Percentiles rank a stretch among this genome's conserved stretches.
phyloP scores from a whole-genome alignment of 306 rosid genomes.

The Quercus cerris region DNA sequence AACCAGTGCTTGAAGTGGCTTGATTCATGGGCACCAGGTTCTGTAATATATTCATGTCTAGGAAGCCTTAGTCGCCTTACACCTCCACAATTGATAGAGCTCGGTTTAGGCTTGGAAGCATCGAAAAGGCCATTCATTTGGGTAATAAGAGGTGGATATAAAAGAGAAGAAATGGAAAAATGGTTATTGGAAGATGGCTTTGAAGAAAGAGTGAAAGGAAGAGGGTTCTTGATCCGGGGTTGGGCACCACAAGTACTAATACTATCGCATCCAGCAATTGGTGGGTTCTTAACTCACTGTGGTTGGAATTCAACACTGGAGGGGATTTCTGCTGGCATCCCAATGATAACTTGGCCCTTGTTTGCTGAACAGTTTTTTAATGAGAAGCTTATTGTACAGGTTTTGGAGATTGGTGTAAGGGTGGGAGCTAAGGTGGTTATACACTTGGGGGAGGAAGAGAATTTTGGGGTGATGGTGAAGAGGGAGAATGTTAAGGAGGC shows the following conservation, averaged over 20 bases:
- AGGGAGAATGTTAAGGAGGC: conserved; percentile 34
- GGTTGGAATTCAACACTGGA: conserved; percentile 74
- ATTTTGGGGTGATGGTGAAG: conserved; percentile 38
- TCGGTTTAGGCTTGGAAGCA: conserved; percentile 57
- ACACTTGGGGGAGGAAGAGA: conserved; percentile 40
- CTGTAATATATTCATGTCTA: conserved; percentile 55
- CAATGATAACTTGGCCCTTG: conserved; percentile 63
- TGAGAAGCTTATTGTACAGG: not conserved
- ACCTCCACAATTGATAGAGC: conserved; percentile 42
- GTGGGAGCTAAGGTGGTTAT: conserved; percentile 42
- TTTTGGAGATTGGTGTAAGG: conserved; percentile 27
- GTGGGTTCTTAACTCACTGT: conserved; percentile 58
- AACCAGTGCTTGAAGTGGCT: conserved; percentile 47
- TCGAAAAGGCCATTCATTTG: conserved; percentile 59
- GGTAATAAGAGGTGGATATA: conserved; percentile 46
- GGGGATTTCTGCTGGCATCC: conserved; percentile 49
- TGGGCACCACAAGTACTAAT: conserved; percentile 75
- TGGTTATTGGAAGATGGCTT: conserved; percentile 41
- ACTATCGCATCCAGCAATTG: conserved; percentile 44
- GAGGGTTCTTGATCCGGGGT: conserved; percentile 50
- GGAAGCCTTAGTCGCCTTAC: conserved; percentile 55
- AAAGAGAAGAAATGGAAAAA: conserved; percentile 28
- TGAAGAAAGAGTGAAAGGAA: conserved; percentile 45
- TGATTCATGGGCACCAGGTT: conserved; percentile 27
- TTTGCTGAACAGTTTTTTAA: conserved; percentile 48